Percentiles rank a stretch among this genome's conserved stretches.
These are phyloP conservation scores for Turnera subulata DNA, from an alignment of 345 rosid genomes.

Conservation along the genomic window DNA sequence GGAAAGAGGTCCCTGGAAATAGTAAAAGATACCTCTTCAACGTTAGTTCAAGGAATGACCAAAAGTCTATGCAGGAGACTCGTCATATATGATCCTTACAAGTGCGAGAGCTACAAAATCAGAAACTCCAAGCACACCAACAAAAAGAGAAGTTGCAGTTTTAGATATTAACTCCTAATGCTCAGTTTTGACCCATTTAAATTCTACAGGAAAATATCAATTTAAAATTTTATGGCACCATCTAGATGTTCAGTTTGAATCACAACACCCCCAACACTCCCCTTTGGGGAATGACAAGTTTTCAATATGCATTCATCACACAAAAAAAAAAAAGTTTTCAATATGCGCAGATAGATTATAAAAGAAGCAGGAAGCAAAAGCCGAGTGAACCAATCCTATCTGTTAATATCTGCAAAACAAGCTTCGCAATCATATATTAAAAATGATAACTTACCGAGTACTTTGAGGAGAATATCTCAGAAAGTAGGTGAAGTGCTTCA, in stretches of 20 bases:
- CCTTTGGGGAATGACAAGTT: no score
- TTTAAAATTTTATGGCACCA: no score
- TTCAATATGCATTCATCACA: not conserved
- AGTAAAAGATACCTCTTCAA: constrained; percentile 7
- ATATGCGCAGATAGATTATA: no score
- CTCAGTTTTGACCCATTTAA: no score
- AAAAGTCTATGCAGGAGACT: not conserved
- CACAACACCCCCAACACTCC: no score
- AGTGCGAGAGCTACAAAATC: not conserved
- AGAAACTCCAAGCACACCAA: not conserved
- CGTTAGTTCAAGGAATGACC: not conserved
- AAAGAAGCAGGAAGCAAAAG: not conserved
- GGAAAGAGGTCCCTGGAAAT: constrained; percentile 52
- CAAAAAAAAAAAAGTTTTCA: no score
- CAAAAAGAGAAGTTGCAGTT: no score
- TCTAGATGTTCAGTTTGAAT: no score
- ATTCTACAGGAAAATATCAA: no score
- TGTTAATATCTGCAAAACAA: no score
- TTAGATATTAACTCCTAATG: no score
- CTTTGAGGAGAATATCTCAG: constrained; percentile 60
- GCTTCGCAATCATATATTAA: not conserved
- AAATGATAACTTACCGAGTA: constrained; percentile 36
- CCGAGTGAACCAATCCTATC: not conserved
- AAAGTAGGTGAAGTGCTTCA: constrained; percentile 76
- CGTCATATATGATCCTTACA: no score